These are phyloP conservation scores for Rhinocladiella similis DNA, from an alignment of 2,329 filamentous ascomycete genomes.

Conservation along the genomic window DNA sequence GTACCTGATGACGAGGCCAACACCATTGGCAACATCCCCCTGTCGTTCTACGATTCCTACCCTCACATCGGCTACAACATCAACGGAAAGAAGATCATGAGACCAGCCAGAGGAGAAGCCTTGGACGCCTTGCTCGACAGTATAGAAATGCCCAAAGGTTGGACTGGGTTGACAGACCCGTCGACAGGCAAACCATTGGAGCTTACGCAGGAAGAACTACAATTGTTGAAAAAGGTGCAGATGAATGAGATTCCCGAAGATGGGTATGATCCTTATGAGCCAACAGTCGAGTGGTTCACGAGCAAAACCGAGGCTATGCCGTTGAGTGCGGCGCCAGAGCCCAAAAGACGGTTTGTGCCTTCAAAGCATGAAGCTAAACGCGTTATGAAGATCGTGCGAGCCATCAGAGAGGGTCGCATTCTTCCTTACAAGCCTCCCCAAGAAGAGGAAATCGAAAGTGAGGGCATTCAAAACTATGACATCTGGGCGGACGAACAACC, in stretches of 20 bases:
- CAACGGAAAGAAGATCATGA: conserved; percentile 97
- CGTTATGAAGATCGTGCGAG: conserved; percentile 94
- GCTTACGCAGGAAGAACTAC: conserved; percentile 81
- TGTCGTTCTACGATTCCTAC: conserved; percentile 95
- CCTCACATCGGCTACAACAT: conserved; percentile 99
- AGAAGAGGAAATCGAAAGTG: conserved; percentile 71
- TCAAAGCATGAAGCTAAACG: conserved; percentile 97
- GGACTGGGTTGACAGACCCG: conserved; percentile 93
- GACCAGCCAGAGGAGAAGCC: conserved; percentile 89
- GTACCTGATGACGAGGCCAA: conserved; percentile 78
- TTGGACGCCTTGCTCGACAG: conserved; percentile 91
- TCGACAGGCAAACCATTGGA: conserved; percentile 90
- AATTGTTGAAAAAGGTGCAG: conserved; percentile 84
- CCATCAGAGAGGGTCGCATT: conserved; percentile 91
- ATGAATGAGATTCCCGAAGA: conserved; percentile 85
- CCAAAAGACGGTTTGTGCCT: conserved; percentile 91
- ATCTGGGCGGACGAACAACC: conserved; percentile 93
- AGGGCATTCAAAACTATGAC: conserved; percentile 75
- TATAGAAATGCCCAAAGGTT: conserved; percentile 95
- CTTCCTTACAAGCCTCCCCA: conserved; percentile 80
- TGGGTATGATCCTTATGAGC: conserved; percentile 90
- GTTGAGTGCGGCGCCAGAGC: conserved; percentile 88
- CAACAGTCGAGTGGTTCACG: conserved; percentile 92
- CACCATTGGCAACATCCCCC: conserved; percentile 91
- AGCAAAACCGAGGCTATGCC: conserved; percentile 91